A percentile compares a stretch with the other conserved stretches of the same genome.
These are phyloP conservation scores for Clarireedia hainanense DNA, from an alignment of 2,329 filamentous ascomycete species.

Conservation along the genomic window DNA sequence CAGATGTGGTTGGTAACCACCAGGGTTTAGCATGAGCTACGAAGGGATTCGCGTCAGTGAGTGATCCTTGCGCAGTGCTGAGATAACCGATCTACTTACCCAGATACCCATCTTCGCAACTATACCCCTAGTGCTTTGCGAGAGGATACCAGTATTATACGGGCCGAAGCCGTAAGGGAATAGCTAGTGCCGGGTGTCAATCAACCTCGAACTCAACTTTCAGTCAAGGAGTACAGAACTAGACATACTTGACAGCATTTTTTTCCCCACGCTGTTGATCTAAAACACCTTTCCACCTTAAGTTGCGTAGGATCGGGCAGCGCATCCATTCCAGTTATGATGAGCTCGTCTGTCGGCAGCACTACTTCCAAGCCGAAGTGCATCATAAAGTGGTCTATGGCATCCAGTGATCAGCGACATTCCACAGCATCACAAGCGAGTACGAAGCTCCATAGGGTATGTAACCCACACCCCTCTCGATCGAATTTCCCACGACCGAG, in stretches of 20 bases:
- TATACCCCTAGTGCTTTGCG: conserved; percentile 44
- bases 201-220: neutral
- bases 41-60: neutral
- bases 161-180: conserved; percentile 32
- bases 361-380: conserved; percentile 39
- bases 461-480: conserved; percentile 40
- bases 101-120: conserved; percentile 45
- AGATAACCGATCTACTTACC: conserved; percentile 2
- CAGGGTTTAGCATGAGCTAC: conserved; percentile 44
- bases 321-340: conserved; percentile 42
- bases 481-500: conserved; percentile 38
- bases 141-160: conserved; percentile 38
- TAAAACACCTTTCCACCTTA: neutral
- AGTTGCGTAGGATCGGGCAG: conserved; percentile 20
- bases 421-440: neutral
- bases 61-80: neutral
- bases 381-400: conserved; percentile 30
- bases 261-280: conserved; percentile 31
- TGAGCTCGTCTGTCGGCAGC: conserved; percentile 36
- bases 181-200: neutral
- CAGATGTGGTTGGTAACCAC: conserved; percentile 37
- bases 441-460: conserved; percentile 35
- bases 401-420: conserved; percentile 17
- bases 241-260: conserved; percentile 29
- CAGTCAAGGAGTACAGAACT: neutral